phyloP scores from a whole-genome alignment of 176 grass and related monocot species.

The Oropetium thomaeum region DNA sequence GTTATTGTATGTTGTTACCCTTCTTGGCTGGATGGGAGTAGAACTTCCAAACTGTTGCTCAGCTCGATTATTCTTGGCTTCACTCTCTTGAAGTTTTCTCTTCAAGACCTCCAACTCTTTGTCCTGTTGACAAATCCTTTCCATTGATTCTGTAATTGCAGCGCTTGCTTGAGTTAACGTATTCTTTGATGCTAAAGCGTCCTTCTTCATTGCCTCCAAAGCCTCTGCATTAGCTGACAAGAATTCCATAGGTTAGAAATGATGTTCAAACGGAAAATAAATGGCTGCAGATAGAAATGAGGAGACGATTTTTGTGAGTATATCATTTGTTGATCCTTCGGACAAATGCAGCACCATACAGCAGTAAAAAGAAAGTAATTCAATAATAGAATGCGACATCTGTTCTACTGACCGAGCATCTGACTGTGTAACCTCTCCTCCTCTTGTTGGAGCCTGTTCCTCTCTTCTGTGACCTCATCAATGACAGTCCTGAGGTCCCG shows the following conservation, averaged over 20 bases:
- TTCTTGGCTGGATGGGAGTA: background rate
- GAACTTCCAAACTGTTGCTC: background rate
- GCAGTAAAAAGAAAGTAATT: background rate
- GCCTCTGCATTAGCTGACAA: background rate
- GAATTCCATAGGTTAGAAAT: background rate
- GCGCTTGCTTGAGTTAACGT: background rate
- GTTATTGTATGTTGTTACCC: background rate
- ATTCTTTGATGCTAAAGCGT: conserved; percentile 7
- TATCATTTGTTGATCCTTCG: background rate
- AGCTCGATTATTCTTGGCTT: conserved; percentile 15
- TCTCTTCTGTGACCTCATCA: background rate
- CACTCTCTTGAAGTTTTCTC: conserved; percentile 32
- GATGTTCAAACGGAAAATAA: background rate
- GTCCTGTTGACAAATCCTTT: background rate
- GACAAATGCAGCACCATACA: background rate
- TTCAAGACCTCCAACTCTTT: background rate
- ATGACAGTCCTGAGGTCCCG: conserved; percentile 8
- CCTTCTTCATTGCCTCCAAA: background rate
- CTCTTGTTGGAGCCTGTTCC: conserved; percentile 11
- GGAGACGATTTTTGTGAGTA: background rate
- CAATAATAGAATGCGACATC: background rate
- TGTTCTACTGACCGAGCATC: background rate
- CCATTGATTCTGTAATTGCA: background rate
- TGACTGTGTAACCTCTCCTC: conserved; percentile 6
- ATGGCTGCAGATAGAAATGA: conserved; percentile 9